Evolutionary conservation across 768 basidiomycete species (phyloP), one percentile per base, ranked within the genome.

Genomic region (Stropharia rugosoannulata): DNA sequence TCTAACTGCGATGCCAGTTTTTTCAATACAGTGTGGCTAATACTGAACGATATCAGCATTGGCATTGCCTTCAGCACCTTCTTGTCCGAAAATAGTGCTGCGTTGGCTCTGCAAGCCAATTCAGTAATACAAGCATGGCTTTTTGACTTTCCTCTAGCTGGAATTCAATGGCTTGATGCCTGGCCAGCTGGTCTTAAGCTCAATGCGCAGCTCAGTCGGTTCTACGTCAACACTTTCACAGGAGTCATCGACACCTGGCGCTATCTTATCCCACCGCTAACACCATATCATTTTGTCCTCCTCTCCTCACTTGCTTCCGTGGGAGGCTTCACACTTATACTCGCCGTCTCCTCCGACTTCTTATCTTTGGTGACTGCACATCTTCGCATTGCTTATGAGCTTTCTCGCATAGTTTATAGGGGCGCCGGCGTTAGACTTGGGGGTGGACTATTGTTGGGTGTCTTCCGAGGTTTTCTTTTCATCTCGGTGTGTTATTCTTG

Each of bases 161-260:
- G 80, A 0, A 75, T 98, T 2, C 62, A 77, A 1, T 98, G 95
- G 95, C 78, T 99, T 11, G 90, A 97, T 67, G 84, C 89, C 57
- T 98, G 96, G 96, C 96, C 96, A 0, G 94, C 87, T 1, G 96
- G 97, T 1, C 73, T 99, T 39, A 99, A 99, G 70, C 85, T 99
- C 50, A 98, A 98, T 65, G 92, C 93, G 0, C 92, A 98, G 62
- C 80, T 99, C n/a, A 92, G 93, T 62, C 75, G 78, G 22, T 89
- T 97, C 66, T 89, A 93, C 64, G 84, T 87, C n/a, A 79, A 85
- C 55, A 78, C 81, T 0, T 86, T 97, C 48, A 75, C 87, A 2
- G 79, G 79, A 22, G 59, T 91, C 12, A 80, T 92, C 13, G 76
- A 75, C 1, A 62, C 81, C 2, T 98, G 93, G 93, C 83, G 80